phyloP scores from a whole-genome alignment of 768 basidiomycete genomes.

The Russula foetens region DNA sequence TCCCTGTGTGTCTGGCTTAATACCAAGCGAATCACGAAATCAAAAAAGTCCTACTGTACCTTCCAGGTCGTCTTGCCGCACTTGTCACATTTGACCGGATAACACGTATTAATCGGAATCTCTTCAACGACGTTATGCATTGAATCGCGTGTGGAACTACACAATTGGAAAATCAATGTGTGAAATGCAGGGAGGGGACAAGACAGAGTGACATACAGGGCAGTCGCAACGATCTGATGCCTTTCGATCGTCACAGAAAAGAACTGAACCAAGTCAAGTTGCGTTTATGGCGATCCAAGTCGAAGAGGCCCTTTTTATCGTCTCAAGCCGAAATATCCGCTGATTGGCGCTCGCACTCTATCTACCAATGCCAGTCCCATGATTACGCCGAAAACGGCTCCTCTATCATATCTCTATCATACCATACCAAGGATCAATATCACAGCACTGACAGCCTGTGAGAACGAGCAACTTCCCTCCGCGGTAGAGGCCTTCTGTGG shows the following conservation, averaged over 20 bases:
- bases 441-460: not conserved
- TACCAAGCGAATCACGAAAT: not conserved
- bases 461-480: not conserved
- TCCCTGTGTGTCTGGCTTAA: constrained; percentile 7
- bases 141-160: not conserved
- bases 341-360: constrained; percentile 1
- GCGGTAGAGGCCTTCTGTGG: not conserved
- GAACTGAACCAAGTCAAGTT: too few species aligned
- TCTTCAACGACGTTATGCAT: constrained; percentile 2
- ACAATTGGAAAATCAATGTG: not conserved
- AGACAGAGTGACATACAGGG: too few species aligned
- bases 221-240: too few species aligned
- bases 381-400: not conserved
- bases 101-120: constrained; percentile 21
- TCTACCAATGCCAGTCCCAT: not conserved
- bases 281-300: too few species aligned
- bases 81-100: constrained; percentile 20
- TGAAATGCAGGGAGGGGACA: not conserved
- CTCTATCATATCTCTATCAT: too few species aligned
- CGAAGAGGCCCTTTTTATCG: not conserved
- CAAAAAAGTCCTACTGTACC: constrained; percentile 8
- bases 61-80: constrained; percentile 28
- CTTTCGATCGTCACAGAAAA: too few species aligned
- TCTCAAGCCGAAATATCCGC: not conserved
- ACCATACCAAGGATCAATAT: too few species aligned